Evolutionary conservation across 169 alveolate species (phyloP), one percentile per base, ranked within the genome.

Genomic region (Plasmodium fragile): DNA sequence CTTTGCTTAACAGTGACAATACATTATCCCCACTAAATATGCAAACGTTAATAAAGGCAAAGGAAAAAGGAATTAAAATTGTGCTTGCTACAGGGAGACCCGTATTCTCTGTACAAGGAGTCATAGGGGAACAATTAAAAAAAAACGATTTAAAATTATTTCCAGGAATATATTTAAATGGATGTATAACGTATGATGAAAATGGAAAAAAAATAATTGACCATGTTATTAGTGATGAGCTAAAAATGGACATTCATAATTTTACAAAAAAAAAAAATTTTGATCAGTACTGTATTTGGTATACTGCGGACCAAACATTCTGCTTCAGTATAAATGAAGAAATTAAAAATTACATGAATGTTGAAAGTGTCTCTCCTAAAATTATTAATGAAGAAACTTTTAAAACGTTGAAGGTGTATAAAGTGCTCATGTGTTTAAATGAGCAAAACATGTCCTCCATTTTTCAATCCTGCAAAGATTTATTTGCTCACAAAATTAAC

Each of bases 131-230:
- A 73, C 49, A 84, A 28, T 8, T 73, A 45, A 84, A 84, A 52
- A 84, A 84, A 53, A 11, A 43, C 34, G 78, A 84, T 11, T 45
- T 84, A 72, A 84, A 92, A 32, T 65, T 53, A 7, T 30, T 92
- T 13, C 97, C 97, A 5, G 97, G 97, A 25, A 89, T 95, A 55
- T 95, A 81, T 55, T 72, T 95, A 43, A 95, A 95, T 53, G 97
- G 97, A 3, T 77, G 95, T 30, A 85, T 92, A 34, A 95, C 94
- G 25, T 92, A 87, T 79, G 96, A 83, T 28, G 65, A n/a, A 22
- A 82, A 82, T n/a, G 97, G 96, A 22, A 72, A 82, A 25, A 30
- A 79, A 55, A 81, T 95, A 18, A 45, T 78, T 30, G 89, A 85
- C 25, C 39, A 70, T 16, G 77, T 81, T 25, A 92, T 95, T 36